A percentile compares a stretch with the other conserved stretches of the same genome.
Conservation (phyloP, 805 yeast genomes). For the Hermanozyma aechmeae region DNA sequence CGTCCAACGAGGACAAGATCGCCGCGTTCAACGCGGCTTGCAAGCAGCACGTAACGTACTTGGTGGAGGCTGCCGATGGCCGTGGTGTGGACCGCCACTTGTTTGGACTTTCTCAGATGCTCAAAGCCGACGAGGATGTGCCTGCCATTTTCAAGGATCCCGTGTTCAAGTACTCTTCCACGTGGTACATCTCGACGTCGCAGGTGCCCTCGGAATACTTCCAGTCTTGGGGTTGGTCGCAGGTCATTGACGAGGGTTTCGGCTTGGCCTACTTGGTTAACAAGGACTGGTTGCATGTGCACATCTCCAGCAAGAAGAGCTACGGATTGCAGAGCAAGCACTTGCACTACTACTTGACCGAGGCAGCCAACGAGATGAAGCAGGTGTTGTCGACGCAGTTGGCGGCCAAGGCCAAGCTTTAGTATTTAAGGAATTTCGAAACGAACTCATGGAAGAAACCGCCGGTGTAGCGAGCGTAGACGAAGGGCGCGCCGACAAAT, state of each 20-base stretch:
- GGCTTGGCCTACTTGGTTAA: slow-evolving; percentile 93
- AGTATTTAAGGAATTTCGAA: slow-evolving; percentile 2
- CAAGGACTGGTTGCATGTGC: slow-evolving; percentile 76
- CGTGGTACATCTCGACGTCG: slow-evolving; percentile 85
- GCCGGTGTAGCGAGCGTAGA: too few species aligned
- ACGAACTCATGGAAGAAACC: too few species aligned
- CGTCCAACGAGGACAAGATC: slow-evolving; percentile 47
- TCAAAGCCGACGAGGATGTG: slow-evolving; percentile 45
- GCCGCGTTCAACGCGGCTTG: slow-evolving; percentile 64
- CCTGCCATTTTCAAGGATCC: slow-evolving; percentile 74
- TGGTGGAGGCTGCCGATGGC: slow-evolving; percentile 74
- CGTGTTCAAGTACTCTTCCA: slow-evolving; percentile 60
- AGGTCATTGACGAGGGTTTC: slow-evolving; percentile 87
- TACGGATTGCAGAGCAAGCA: slow-evolving; percentile 47
- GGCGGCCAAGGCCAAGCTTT: slow-evolving; percentile 30
- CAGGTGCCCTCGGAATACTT: slow-evolving; percentile 75
- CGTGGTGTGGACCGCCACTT: slow-evolving; percentile 90
- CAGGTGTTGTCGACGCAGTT: slow-evolving; percentile 42
- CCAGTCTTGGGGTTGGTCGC: slow-evolving; percentile 94
- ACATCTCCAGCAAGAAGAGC: slow-evolving; percentile 66
- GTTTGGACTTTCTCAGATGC: slow-evolving; percentile 74
- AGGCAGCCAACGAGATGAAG: slow-evolving; percentile 76
- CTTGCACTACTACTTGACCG: slow-evolving; percentile 59
- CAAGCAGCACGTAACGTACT: slow-evolving; percentile 63
- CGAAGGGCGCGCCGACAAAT: too few species aligned